A percentile compares a stretch with the other conserved stretches of the same genome.
Conservation (phyloP, 2,329 filamentous ascomycete genomes). For the Aspergillus sp. region DNA sequence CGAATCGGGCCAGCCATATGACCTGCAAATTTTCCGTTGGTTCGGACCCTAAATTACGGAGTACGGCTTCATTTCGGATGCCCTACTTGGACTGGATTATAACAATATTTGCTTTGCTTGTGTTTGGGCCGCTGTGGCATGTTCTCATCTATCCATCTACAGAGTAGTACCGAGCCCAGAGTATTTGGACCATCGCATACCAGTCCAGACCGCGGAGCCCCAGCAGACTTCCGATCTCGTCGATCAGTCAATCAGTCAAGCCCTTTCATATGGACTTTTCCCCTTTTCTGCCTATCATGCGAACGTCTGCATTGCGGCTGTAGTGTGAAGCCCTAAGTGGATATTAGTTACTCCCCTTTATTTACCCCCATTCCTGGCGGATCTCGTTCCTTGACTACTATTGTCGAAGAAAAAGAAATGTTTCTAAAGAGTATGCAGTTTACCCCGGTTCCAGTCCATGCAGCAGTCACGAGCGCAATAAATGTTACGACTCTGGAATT, state of each 20-base stretch:
- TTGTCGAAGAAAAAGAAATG: not conserved
- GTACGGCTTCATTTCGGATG: no score
- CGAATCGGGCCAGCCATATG: not conserved
- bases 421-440: no score
- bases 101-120: not conserved
- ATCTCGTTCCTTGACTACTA: not conserved
- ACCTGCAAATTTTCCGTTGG: not conserved
- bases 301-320: not conserved
- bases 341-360: not conserved
- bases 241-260: not conserved
- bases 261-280: no score
- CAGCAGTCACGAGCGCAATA: no score
- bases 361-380: not conserved
- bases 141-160: not conserved
- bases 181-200: not conserved
- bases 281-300: not conserved
- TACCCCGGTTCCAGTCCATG: no score
- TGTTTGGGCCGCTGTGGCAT: not conserved
- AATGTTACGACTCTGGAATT: no score
- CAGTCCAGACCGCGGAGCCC: not conserved
- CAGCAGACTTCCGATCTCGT: not conserved
- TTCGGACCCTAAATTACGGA: no score
- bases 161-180: no score
- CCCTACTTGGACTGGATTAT: not conserved
- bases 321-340: no score